Base-by-base conservation (phyloP, 352 stramenopile species). In the Phytophthora fragariae region DNA sequence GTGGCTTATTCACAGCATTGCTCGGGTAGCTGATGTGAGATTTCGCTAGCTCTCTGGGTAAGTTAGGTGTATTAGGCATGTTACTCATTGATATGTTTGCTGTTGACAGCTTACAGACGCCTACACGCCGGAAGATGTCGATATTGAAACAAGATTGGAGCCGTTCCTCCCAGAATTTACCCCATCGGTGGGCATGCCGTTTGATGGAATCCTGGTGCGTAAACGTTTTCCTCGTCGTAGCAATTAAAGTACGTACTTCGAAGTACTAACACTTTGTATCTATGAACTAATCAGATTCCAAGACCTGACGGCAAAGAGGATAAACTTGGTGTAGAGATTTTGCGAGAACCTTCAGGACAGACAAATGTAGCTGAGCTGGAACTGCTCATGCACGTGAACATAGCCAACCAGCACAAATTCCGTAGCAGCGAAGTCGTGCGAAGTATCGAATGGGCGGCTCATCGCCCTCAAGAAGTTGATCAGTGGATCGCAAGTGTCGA, bases 151-250 rank as follows among this genome's bases (percentile, higher is more conserved):
- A n/a, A 79, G 81, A 44, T 76, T 99, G 7, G 92, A 98, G 73
- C 95, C 92, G 19, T 99, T 99, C 61, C 81, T 99, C 11, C 97
- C 97, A 1, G 91, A 97, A 24, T 98, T 94, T 66, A 94, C 98
- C 19, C 97, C 97, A 4, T 64, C 75, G 0, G 84, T 92, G 8
- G 88, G 88, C 3, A 27, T 88, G 0, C 88, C 88, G 0, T 95
- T 91, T 55, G 86, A 93, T 44, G 86, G 83, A 33, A 87, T 92
- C n/a, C 77, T 91, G 77, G 83, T 93, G 69, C 3, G 62, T 60
- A 53, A 21, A 57, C 7, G 29, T 6, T 55, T 39, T 15, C 8
- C 35, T 37, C n/a, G n/a, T 62, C 17, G 17, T 53, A 52, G 19
- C 21, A 3, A 9, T 24, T 24, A 27, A 53, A 5, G 47, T 15